These are phyloP conservation scores for Pyrus betulifolia DNA, from an alignment of 306 rosid species.

Conservation along the genomic window DNA sequence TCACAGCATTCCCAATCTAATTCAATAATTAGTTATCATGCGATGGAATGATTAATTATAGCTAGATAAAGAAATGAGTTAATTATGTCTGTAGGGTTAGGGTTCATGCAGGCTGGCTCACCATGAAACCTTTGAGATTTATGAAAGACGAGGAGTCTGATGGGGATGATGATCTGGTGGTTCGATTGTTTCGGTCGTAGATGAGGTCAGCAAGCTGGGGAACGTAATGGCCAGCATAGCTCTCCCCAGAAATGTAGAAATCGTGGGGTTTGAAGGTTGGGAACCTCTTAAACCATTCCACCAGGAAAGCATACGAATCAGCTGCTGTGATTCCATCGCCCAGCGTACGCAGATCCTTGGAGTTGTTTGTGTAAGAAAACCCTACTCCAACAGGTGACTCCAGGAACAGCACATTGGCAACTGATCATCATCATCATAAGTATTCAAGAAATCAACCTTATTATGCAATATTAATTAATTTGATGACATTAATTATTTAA, in stretches of 20 bases:
- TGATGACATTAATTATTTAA: not conserved
- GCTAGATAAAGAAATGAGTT: not conserved
- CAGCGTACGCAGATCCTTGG: conserved; percentile 36
- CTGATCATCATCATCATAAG: conserved; percentile 17
- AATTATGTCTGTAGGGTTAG: not conserved
- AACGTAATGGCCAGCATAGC: conserved; percentile 71
- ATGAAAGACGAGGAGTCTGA: conserved; percentile 23
- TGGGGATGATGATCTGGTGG: not conserved
- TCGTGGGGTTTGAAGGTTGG: conserved; percentile 42
- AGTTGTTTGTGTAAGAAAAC: conserved; percentile 55
- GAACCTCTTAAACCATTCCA: conserved; percentile 58
- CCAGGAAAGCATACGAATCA: conserved; percentile 50
- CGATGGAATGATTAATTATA: not conserved
- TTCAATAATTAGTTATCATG: not conserved
- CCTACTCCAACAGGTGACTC: conserved; percentile 81
- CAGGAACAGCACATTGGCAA: conserved; percentile 56
- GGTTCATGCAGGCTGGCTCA: conserved; percentile 4
- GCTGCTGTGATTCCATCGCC: conserved; percentile 49
- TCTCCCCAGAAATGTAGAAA: conserved; percentile 62
- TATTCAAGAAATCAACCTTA: not conserved
- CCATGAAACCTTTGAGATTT: conserved; percentile 71
- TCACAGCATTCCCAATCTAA: conserved; percentile 55
- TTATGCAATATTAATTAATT: not conserved
- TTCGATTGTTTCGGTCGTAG: conserved; percentile 29
- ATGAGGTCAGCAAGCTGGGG: conserved; percentile 75